Conservation (phyloP, 2,329 filamentous ascomycete species). For the Didymella segeticola region DNA sequence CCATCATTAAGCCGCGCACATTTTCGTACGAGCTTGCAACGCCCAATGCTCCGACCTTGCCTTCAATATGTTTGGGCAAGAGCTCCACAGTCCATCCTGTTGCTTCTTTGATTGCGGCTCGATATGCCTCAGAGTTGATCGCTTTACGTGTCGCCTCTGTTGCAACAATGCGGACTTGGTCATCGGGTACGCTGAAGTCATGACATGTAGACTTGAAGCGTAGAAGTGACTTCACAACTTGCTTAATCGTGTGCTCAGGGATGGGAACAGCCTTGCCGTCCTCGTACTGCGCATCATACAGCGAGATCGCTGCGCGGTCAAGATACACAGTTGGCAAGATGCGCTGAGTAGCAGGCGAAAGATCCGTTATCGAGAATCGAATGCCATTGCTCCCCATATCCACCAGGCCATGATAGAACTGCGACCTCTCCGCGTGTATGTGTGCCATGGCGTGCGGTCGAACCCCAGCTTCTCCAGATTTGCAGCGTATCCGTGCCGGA, state of each 20-base stretch:
- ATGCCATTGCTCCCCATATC: constrained; percentile 76
- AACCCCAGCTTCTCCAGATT: constrained; percentile 23
- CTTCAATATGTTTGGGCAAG: constrained; percentile 80
- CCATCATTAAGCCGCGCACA: constrained; percentile 82
- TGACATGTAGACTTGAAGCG: constrained; percentile 75
- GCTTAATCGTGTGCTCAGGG: constrained; percentile 63
- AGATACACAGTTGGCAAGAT: constrained; percentile 79
- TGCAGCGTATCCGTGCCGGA: constrained; percentile 20
- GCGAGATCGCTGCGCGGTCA: constrained; percentile 79
- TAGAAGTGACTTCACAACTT: constrained; percentile 71
- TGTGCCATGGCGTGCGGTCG: constrained; percentile 13
- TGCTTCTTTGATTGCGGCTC: constrained; percentile 65
- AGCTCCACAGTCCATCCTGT: constrained; percentile 75
- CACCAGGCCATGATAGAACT: constrained; percentile 43
- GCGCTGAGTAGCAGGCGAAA: constrained; percentile 73
- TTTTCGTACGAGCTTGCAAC: constrained; percentile 75
- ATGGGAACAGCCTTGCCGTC: constrained; percentile 57
- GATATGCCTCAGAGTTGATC: constrained; percentile 73
- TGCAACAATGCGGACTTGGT: constrained; percentile 77
- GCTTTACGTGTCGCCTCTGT: constrained; percentile 89
- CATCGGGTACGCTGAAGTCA: constrained; percentile 69
- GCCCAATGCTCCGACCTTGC: constrained; percentile 81
- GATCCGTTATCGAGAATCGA: constrained; percentile 85
- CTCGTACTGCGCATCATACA: constrained; percentile 79
- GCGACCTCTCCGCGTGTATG: constrained; percentile 22